Base-by-base conservation (phyloP, 2,329 filamentous ascomycete genomes). In the Penicillium sp. region DNA sequence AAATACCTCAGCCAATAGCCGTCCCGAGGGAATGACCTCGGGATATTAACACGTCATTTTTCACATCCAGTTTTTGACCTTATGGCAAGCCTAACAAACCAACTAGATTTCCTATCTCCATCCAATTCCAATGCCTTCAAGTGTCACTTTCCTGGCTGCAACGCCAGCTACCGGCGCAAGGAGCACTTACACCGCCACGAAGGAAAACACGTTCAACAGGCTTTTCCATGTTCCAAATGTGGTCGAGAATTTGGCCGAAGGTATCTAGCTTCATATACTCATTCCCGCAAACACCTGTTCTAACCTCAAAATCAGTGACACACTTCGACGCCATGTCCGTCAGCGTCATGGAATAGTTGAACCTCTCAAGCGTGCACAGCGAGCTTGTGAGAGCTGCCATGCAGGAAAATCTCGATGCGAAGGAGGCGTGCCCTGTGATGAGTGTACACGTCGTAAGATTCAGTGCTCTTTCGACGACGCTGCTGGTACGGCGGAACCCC, bases 101-200 rank as follows among this genome's bases (percentile, higher is more conserved):
- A 33, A n/a, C 14, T 19, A 46, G 14, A 46, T 22, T 4, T 33
- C 14, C 8, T 5, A 12, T 33, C 19, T 6, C 14, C 8, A 2
- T 16, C 14, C 30, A 5, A 8, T n/a, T 22, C 7, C 8, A 8
- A 25, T 10, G 17, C 2, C 28, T 46, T 33, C 17, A 33, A 8
- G 9, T 46, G 43, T 22, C 1, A 22, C 9, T 59, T 59, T 50
- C 53, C 59, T 25, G 52, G 56, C 8, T 67, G 66, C 46, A 59
- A 44, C 17, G 61, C 61, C 2, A 64, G 53, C 7, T 69, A 69
- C 26, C 60, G 42, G 38, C 66, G 64, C 7, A 69, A 61, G 48
- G 62, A 66, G 47, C 67, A 70, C 40, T 46, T 69, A 3, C 53
- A 37, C 6, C 65, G 67, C 25, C 67, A 70, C 41, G 41, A 57